Evolutionary conservation across 495 filamentous ascomycete genomes (phyloP).

Genomic region (Penicillium samsonianum): DNA sequence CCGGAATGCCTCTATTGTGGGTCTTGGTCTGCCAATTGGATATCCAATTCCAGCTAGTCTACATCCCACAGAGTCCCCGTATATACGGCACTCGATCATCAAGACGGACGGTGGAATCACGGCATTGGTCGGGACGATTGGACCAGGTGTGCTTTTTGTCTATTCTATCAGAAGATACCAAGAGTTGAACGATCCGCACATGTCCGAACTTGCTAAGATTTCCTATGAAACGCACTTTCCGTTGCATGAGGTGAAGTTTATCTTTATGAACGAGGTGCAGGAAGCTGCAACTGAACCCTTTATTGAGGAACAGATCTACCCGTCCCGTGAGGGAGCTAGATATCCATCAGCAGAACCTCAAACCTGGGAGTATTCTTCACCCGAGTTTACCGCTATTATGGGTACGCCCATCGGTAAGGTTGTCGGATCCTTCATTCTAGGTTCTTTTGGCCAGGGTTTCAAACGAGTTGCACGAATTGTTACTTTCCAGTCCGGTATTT

Average conservation of each 20-base stretch:
- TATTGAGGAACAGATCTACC: neutral
- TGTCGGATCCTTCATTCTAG: neutral
- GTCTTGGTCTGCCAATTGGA: neutral
- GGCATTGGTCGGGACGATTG: neutral
- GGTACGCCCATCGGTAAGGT: conserved; percentile 7
- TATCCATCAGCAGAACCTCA: neutral
- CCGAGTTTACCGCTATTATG: conserved; percentile 2
- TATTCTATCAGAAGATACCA: neutral
- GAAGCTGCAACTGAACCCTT: neutral
- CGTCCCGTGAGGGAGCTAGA: neutral
- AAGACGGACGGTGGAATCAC: neutral
- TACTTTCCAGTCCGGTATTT: neutral
- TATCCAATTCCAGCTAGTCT: neutral
- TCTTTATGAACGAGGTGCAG: neutral
- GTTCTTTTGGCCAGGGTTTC: conserved; percentile 3
- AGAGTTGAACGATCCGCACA: neutral
- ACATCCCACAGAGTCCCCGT: neutral
- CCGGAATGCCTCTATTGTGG: neutral
- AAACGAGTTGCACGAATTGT: conserved; percentile 6
- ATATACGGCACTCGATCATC: neutral
- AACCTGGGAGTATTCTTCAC: neutral
- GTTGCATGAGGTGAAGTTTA: neutral
- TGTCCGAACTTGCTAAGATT: neutral
- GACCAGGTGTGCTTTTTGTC: neutral
- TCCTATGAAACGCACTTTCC: neutral